These are phyloP conservation scores for Cornus suecica DNA, from an alignment of 148 eudicot genomes.

Conservation along the genomic window DNA sequence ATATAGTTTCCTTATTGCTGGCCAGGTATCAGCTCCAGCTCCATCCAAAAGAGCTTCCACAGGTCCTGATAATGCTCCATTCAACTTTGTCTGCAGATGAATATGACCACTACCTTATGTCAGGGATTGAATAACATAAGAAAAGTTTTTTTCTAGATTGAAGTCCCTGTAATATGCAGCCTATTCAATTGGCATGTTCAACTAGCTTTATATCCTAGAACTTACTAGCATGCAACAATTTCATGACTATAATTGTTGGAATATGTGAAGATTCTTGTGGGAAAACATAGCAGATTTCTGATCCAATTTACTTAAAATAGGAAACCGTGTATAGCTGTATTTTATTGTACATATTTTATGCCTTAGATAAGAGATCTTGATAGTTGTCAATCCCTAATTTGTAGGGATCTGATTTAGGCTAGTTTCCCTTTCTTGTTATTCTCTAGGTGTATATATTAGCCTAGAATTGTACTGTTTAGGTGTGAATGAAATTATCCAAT, in stretches of 20 bases:
- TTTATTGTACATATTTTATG: no score
- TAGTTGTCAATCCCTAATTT: no score
- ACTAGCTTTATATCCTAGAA: not conserved
- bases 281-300: no score
- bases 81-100: slow-evolving; percentile 62
- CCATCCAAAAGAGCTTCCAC: slow-evolving; percentile 95
- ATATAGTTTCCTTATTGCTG: slow-evolving; percentile 80
- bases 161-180: not conserved
- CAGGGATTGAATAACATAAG: not conserved
- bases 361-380: no score
- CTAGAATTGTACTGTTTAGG: no score
- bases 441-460: no score
- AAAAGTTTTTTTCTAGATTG: not conserved
- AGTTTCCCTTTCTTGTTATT: no score
- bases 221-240: not conserved
- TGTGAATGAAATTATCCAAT: no score
- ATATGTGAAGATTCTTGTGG: no score
- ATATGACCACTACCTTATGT: slow-evolving; percentile 3
- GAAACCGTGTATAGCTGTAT: no score
- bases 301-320: no score
- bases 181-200: not conserved
- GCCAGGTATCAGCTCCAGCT: slow-evolving; percentile 92
- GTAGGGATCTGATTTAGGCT: no score
- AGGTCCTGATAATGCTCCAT: slow-evolving; percentile 76
- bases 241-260: not conserved